phyloP scores from a whole-genome alignment of 2,329 filamentous ascomycete species.

The Penicillium sp. region DNA sequence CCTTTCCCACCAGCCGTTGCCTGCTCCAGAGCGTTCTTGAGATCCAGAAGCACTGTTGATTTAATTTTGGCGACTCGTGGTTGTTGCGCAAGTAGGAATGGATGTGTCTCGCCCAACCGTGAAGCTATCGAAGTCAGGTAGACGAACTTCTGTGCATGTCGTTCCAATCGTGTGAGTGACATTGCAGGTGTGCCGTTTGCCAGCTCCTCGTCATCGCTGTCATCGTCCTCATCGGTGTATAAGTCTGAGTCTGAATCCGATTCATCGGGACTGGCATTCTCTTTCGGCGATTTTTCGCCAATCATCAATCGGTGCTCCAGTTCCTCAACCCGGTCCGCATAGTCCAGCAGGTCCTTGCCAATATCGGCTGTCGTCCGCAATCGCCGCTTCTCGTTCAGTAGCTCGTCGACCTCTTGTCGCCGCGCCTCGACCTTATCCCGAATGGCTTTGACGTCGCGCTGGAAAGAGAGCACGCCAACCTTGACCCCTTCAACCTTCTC shows the following conservation, averaged over 20 bases:
- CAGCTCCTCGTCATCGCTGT: slow-evolving; percentile 43
- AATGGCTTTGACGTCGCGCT: slow-evolving; percentile 76
- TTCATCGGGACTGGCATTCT: slow-evolving; percentile 18
- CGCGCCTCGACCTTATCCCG: slow-evolving; percentile 65
- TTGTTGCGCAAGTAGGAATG: slow-evolving; percentile 62
- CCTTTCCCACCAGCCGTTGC: slow-evolving; percentile 44
- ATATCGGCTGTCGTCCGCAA: slow-evolving; percentile 65
- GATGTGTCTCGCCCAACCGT: slow-evolving; percentile 58
- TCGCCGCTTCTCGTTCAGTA: slow-evolving; percentile 67
- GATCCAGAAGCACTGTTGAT: slow-evolving; percentile 65
- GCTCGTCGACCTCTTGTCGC: slow-evolving; percentile 60
- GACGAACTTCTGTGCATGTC: slow-evolving; percentile 60
- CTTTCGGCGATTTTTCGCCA: slow-evolving; percentile 39
- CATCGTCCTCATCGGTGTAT: slow-evolving; percentile 36
- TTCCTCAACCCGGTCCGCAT: slow-evolving; percentile 53
- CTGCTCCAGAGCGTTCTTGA: slow-evolving; percentile 64
- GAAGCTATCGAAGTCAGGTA: slow-evolving; percentile 55
- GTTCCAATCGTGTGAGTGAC: slow-evolving; percentile 51
- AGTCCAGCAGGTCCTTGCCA: slow-evolving; percentile 52
- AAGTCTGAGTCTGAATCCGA: slow-evolving; percentile 38
- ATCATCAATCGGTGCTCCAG: slow-evolving; percentile 72
- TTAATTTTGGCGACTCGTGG: slow-evolving; percentile 58
- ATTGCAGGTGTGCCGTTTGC: slow-evolving; percentile 41
- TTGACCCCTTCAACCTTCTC: slow-evolving; percentile 88
- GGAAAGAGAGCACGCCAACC: slow-evolving; percentile 82